Base-by-base conservation (phyloP, 208 protist species). In the Acanthamoeba lenticulata region DNA sequence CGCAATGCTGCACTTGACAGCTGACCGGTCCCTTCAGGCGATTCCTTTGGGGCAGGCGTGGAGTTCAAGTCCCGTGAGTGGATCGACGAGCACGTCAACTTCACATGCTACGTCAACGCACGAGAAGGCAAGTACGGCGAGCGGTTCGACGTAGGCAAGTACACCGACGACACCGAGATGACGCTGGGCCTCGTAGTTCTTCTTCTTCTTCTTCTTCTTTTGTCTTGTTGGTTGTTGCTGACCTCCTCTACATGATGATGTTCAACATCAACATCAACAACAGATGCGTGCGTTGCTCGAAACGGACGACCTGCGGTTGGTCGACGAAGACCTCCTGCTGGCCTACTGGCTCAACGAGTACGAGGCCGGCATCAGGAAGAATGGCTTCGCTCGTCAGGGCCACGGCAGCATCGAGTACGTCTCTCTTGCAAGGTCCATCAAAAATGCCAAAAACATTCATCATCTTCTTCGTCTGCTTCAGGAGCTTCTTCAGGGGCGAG, bases 51-150 rank as follows among this genome's bases (percentile, higher is more conserved):
- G 11, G 79, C 79, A 21, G 79, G 79, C 15, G 21, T 89, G 9
- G 79, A 89, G 79, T 89, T 89, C 79, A 89, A 89, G 79, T 89
- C 79, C 27, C 13, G 79, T 6, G 79, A 89, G 79, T 89, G 79
- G 79, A 89, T 89, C 15, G n/a, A 42, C 6, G 44, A 49, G 27
- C 5, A 89, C 45, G 79, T 89, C 42, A 42, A 89, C 79, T 89
- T 89, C 49, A 89, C 45, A 6, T 9, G 42, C 44, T 89, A 89
- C 11, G 29, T 89, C 0, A 89, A 57, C 29, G n/a, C 42, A 7
- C 17, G 79, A 6, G 49, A 89, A 5, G 79, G 79, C 79, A 89
- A 19, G n/a, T 89, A n/a, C 21, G 79, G 17, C 7, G 79, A 89
- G 45, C 42, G 79, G 5, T 89, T 89, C 32, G 60, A 32, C 7